Conservation (phyloP, 345 rosid genomes). For the Eucalyptus tenuipes region DNA sequence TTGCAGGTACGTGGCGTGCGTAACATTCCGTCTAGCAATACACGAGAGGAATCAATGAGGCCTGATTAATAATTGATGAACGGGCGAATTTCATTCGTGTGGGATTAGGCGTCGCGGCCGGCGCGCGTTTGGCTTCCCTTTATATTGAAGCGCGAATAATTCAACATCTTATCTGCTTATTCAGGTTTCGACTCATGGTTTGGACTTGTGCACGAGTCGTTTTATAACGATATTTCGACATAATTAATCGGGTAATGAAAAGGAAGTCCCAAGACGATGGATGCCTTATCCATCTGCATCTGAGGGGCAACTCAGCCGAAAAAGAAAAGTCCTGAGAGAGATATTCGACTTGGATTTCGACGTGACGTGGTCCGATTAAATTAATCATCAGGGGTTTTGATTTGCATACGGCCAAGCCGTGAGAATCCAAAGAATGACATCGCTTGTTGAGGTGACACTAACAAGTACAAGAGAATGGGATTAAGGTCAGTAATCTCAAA, state of each 20-base stretch:
- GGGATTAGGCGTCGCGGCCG: no score
- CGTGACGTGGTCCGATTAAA: neutral
- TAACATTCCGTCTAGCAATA: neutral
- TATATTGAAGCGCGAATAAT: neutral
- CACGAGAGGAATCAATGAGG: neutral
- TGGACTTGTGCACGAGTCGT: neutral
- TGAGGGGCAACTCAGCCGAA: neutral
- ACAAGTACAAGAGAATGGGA: neutral
- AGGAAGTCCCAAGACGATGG: neutral
- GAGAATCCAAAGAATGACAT: neutral
- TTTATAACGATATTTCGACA: no score
- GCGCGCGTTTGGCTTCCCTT: neutral
- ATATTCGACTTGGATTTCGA: neutral
- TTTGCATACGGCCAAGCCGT: neutral
- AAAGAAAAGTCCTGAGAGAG: neutral
- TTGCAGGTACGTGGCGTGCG: neutral
- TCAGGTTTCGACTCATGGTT: neutral
- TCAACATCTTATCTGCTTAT: neutral
- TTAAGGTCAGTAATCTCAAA: neutral
- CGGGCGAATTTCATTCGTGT: no score
- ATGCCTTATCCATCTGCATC: neutral
- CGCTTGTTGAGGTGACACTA: neutral
- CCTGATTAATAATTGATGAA: neutral
- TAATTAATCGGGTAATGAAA: fast-evolving
- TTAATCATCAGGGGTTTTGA: neutral